Conservation (phyloP, 2,329 filamentous ascomycete genomes). For the Alternaria ventricosa region DNA sequence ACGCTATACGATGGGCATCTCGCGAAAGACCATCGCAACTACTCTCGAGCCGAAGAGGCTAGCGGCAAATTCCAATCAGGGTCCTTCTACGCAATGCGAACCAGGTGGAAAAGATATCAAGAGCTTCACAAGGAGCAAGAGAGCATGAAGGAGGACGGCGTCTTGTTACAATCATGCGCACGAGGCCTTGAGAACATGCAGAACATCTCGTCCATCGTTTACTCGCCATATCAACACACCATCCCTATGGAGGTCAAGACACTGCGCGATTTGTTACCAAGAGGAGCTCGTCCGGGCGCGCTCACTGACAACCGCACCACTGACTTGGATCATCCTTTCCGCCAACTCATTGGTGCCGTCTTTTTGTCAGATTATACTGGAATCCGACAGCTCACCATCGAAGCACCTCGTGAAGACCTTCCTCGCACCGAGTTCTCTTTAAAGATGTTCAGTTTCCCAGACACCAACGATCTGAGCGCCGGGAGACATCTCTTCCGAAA, state of each 20-base stretch:
- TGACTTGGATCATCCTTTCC: constrained; percentile 28
- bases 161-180: constrained; percentile 33
- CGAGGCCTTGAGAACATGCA: constrained; percentile 31
- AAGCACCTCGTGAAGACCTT: not conserved
- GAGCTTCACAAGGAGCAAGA: constrained; percentile 36
- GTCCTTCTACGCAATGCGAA: constrained; percentile 20
- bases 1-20: constrained; percentile 26
- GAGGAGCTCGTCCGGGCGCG: not conserved
- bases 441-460: constrained; percentile 25
- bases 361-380: constrained; percentile 26
- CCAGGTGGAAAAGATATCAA: constrained; percentile 33
- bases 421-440: constrained; percentile 22
- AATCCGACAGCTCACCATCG: constrained; percentile 28
- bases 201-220: constrained; percentile 33
- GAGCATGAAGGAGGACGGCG: constrained; percentile 25
- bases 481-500: constrained; percentile 28
- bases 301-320: not conserved
- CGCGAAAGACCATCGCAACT: constrained; percentile 17
- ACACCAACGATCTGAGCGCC: constrained; percentile 21
- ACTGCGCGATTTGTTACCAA: constrained; percentile 30
- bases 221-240: constrained; percentile 29
- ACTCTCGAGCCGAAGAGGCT: constrained; percentile 6
- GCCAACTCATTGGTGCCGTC: constrained; percentile 36
- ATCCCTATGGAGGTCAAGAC: constrained; percentile 28
- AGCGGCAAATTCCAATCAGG: constrained; percentile 8